phyloP scores from a whole-genome alignment of 2,329 filamentous ascomycete genomes.

The Trichoderma arundinaceum region DNA sequence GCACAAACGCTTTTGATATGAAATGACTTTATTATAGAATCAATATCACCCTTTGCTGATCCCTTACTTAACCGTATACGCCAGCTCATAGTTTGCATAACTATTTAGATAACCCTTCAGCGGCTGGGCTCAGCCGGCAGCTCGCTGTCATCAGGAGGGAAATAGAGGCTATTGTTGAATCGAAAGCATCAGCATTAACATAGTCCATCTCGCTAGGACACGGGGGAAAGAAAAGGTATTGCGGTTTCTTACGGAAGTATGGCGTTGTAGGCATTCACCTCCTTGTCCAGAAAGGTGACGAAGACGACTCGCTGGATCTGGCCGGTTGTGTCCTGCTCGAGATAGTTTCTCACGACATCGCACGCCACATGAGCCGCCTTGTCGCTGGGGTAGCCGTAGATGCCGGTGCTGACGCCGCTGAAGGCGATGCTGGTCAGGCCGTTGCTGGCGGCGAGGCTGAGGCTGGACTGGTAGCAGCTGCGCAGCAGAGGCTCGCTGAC shows the following conservation, averaged over 20 bases:
- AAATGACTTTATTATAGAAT: too few relatives aligned
- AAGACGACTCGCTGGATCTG: constrained; percentile 77
- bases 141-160: constrained; percentile 5
- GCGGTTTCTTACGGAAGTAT: constrained; percentile 66
- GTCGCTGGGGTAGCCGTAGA: constrained; percentile 83
- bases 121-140: not conserved
- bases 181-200: not conserved
- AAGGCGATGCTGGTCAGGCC: constrained; percentile 78
- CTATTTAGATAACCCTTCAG: not conserved
- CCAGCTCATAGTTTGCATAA: not conserved
- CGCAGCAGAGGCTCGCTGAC: constrained; percentile 56
- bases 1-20: too few relatives aligned
- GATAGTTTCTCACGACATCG: constrained; percentile 59
- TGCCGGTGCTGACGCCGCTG: constrained; percentile 81
- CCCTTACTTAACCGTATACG: not conserved
- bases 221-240: not conserved
- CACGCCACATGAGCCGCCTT: constrained; percentile 77
- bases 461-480: constrained; percentile 71
- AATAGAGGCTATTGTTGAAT: constrained; percentile 6
- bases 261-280: constrained; percentile 73
- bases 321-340: constrained; percentile 53
- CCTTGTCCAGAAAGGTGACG: constrained; percentile 80
- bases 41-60: too few relatives aligned
- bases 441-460: constrained; percentile 73
- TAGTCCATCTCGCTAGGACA: too few relatives aligned